A percentile compares a stretch with the other conserved stretches of the same genome.
phyloP scores from a whole-genome alignment of 306 rosid genomes.

The Acacia melanoxylon region DNA sequence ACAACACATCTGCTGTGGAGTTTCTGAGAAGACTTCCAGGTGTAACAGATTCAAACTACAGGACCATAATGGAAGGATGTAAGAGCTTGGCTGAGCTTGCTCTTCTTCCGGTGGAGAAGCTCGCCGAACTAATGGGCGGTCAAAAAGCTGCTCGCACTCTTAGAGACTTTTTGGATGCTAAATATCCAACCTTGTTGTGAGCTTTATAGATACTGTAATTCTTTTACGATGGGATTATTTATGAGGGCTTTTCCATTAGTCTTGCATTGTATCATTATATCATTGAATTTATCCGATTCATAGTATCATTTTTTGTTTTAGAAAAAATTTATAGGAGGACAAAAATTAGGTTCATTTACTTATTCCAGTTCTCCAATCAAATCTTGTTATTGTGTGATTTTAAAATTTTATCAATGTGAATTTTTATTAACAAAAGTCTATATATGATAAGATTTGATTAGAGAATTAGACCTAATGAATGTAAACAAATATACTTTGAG shows the following conservation, averaged over 20 bases:
- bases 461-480: no score
- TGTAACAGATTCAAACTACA: conserved; percentile 83
- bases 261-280: conserved; percentile 12
- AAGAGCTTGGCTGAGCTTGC: conserved; percentile 91
- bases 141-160: conserved; percentile 93
- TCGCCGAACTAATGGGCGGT: conserved; percentile 85
- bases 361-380: no score
- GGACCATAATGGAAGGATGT: conserved; percentile 86
- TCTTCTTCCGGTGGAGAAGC: conserved; percentile 76
- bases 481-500: no score
- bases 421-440: no score
- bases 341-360: no score
- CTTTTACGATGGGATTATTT: conserved; percentile 10
- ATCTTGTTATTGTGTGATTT: no score
- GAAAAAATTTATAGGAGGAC: not conserved
- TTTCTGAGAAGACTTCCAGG: conserved; percentile 94
- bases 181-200: conserved; percentile 86
- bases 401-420: no score
- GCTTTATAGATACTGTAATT: conserved; percentile 16
- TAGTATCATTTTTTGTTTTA: conserved; percentile 7
- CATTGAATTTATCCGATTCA: conserved; percentile 19
- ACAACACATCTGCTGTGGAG: conserved; percentile 92
- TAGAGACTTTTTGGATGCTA: conserved; percentile 92
- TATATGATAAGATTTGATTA: no score
- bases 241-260: conserved; percentile 17